These are phyloP conservation scores for Monosporascus ibericus DNA, from an alignment of 2,329 filamentous ascomycete species.

Conservation along the genomic window DNA sequence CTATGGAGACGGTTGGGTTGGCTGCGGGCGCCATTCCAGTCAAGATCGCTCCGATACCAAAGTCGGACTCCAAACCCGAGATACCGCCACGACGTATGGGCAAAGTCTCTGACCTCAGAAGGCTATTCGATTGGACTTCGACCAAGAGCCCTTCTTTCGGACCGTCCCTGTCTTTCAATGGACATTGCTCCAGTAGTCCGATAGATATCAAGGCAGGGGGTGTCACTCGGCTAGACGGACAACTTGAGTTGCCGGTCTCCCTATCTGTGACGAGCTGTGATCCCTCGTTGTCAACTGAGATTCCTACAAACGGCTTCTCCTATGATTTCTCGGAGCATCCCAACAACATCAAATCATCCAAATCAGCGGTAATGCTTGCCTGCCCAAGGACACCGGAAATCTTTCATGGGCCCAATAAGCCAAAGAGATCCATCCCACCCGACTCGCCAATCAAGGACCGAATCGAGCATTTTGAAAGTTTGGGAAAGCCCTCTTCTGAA, in stretches of 20 bases:
- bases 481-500: conserved; percentile 12
- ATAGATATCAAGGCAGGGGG: conserved; percentile 5
- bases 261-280: conserved; percentile 11
- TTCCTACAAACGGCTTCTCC: conserved; percentile 21
- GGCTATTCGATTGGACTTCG: conserved; percentile 21
- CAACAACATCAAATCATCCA: not conserved
- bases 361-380: not conserved
- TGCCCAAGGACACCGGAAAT: not conserved
- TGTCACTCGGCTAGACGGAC: not conserved
- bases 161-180: conserved; percentile 17
- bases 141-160: conserved; percentile 10
- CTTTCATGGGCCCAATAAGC: conserved; percentile 1
- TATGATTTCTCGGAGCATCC: conserved; percentile 16
- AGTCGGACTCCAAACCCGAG: conserved; percentile 2
- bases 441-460: conserved; percentile 23
- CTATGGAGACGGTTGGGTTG: not conserved
- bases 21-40: not conserved
- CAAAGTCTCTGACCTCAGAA: conserved; percentile 25
- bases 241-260: not conserved
- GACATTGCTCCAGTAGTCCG: conserved; percentile 3
- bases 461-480: conserved; percentile 23
- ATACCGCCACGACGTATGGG: conserved; percentile 6
- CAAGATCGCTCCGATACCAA: not conserved
- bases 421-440: conserved; percentile 1
- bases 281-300: conserved; percentile 22